phyloP scores from a whole-genome alignment of 139 green algal genomes.

The Diplosphaera chodatii region DNA sequence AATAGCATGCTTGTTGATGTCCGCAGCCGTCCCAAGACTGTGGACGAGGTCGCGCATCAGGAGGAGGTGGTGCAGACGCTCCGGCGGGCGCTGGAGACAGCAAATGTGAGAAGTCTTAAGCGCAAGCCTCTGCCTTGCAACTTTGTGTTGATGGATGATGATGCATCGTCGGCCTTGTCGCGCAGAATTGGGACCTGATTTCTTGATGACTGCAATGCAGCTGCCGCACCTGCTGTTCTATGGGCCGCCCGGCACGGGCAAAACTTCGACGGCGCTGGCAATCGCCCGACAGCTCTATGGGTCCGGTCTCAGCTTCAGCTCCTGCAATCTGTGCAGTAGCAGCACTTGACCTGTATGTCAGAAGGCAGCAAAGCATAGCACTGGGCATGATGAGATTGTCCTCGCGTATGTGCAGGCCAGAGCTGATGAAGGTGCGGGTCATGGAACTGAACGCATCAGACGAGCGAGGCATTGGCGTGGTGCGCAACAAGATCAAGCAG shows the following conservation, averaged over 20 bases:
- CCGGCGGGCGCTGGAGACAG: slow-evolving; percentile 71
- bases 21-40: slow-evolving; percentile 74
- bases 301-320: slow-evolving; percentile 11
- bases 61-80: slow-evolving; percentile 90
- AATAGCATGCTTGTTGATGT: too few relatives aligned
- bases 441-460: slow-evolving; percentile 96
- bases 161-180: too few relatives aligned
- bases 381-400: neutral
- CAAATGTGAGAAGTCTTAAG: slow-evolving; percentile 80
- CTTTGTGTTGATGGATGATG: too few relatives aligned
- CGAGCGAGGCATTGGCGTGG: slow-evolving; percentile 63
- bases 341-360: too few relatives aligned
- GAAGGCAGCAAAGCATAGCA: neutral
- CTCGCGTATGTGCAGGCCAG: slow-evolving; percentile 29
- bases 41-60: slow-evolving; percentile 91
- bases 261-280: slow-evolving; percentile 92
- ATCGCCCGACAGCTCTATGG: slow-evolving; percentile 90
- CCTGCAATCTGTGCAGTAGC: neutral
- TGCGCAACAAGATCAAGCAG: slow-evolving; percentile 84
- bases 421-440: slow-evolving; percentile 57
- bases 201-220: slow-evolving; percentile 27
- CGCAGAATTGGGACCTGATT: too few relatives aligned
- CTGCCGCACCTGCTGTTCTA: slow-evolving; percentile 97
- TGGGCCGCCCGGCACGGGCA: slow-evolving; percentile 95
- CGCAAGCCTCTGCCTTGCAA: too few relatives aligned